Conservation (phyloP, 257 asterid species). For the Plantago ovata region DNA sequence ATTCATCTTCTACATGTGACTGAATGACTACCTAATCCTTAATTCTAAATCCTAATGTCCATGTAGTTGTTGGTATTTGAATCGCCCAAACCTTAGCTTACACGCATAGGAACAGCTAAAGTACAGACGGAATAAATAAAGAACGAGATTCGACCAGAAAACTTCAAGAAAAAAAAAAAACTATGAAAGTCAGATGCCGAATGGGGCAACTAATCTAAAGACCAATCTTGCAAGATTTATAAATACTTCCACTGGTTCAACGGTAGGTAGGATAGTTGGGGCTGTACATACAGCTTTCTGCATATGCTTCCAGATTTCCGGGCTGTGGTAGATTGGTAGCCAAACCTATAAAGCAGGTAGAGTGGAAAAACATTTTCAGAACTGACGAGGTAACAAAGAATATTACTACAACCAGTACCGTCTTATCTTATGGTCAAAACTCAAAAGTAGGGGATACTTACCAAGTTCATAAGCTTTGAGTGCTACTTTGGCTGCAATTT, state of each 20-base stretch:
- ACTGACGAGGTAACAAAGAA: not conserved
- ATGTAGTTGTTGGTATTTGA: too few species aligned
- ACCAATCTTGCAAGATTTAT: not conserved
- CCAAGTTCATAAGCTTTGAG: constrained; percentile 94
- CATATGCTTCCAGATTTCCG: constrained; percentile 58
- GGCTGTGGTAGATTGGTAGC: constrained; percentile 96
- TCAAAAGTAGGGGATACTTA: constrained; percentile 21
- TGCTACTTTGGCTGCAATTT: constrained; percentile 89
- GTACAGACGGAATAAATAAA: too few species aligned
- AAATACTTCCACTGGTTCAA: constrained; percentile 26
- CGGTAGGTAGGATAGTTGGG: constrained; percentile 86
- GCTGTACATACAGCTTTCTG: constrained; percentile 97
- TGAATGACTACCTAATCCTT: too few species aligned
- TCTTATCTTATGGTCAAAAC: not conserved
- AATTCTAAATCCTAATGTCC: too few species aligned
- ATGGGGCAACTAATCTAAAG: constrained; percentile 8
- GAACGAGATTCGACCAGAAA: too few species aligned
- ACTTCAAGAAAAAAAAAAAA: too few species aligned
- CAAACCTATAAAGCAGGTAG: constrained; percentile 48
- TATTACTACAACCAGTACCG: too few species aligned
- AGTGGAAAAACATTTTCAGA: not conserved
- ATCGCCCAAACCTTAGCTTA: too few species aligned
- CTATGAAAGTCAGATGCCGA: too few species aligned
- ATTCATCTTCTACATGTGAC: too few species aligned
- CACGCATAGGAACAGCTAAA: too few species aligned